Evolutionary conservation across 2,329 filamentous ascomycete genomes (phyloP).

Genomic region (Penicillium italicum): DNA sequence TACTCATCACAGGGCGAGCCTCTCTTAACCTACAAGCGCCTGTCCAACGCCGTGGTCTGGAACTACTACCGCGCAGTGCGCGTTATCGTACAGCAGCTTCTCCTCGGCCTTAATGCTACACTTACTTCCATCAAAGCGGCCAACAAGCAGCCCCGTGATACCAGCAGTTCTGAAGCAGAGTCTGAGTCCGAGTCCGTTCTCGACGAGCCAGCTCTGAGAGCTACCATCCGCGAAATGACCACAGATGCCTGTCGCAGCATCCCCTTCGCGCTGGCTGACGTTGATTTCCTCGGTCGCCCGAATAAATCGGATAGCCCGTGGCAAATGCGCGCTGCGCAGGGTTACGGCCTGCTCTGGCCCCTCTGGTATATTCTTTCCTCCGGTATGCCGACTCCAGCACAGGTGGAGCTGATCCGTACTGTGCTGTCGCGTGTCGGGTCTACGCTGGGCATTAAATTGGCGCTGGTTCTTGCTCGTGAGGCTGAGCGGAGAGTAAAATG

Average conservation of each 20-base stretch:
- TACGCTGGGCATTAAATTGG: conserved; percentile 35
- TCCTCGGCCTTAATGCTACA: conserved; percentile 25
- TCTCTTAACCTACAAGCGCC: conserved; percentile 33
- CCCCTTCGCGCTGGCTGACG: conserved; percentile 32
- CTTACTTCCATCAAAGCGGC: conserved; percentile 15
- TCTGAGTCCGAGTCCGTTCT: conserved; percentile 1
- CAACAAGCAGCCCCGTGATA: background rate
- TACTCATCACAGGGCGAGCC: conserved; percentile 29
- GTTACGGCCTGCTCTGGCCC: conserved; percentile 36
- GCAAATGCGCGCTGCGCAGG: conserved; percentile 32
- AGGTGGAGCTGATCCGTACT: conserved; percentile 28
- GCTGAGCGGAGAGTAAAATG: conserved; percentile 5
- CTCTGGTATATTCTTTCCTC: conserved; percentile 37
- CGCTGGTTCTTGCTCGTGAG: conserved; percentile 27
- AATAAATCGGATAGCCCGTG: conserved; percentile 13
- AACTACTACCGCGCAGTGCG: conserved; percentile 37
- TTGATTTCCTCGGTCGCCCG: conserved; percentile 32
- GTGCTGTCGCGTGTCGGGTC: conserved; percentile 30
- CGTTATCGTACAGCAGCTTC: conserved; percentile 31
- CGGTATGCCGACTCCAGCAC: conserved; percentile 31
- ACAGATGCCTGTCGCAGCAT: conserved; percentile 36
- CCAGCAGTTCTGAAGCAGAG: background rate
- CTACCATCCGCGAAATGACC: conserved; percentile 33
- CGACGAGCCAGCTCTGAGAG: conserved; percentile 12
- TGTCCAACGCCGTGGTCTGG: conserved; percentile 32